Base-by-base conservation (phyloP, 2,329 filamentous ascomycete species). In the Colletotrichum sp. region DNA sequence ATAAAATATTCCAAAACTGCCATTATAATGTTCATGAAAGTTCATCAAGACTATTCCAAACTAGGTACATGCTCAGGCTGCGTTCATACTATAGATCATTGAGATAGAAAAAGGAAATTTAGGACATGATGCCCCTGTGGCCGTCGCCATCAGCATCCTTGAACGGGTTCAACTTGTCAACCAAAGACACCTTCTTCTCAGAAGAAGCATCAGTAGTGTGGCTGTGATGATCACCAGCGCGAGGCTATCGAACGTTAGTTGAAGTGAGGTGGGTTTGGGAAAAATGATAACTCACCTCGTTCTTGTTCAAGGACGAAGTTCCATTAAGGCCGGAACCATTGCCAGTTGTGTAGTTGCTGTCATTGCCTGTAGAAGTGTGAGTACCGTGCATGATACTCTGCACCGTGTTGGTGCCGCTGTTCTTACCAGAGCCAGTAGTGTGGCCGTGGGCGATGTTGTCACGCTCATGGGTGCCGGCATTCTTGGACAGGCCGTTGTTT, bases 71-170 rank as follows among this genome's bases (percentile, higher is more conserved):
- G 25, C 15, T 34, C 6, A 28, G 27, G 25, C 55, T 28, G 55
- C 22, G 9, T 19, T 28, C 16, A 22, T 19, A 59, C 25, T 19
- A 19, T 28, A 0, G 8, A 0, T 28, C 5, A 28, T 9, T 6
- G 11, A 52, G 6, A 6, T 48, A 22, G 6, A 12, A 22, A 22
- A 13, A 3, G 6, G 44, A 7, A 52, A 22, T 22, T 63, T 72
- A 80, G 25, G 68, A 67, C 68, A 80, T 74, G 3, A 80, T 76
- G 3, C 79, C 79, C 68, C 77, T 79, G 75, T 80, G 79, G 0
- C 79, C 79, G 27, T 80, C 79, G 1, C 78, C 76, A 69, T 80
- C 79, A 2, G 79, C 74, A 25, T 80, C 79, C 73, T 78, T 79
- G 66, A 79, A 77, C 1, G 79, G 79, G 73, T 80, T 79, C 15